phyloP scores from a whole-genome alignment of 768 basidiomycete genomes.

The Amanita rubescens region DNA sequence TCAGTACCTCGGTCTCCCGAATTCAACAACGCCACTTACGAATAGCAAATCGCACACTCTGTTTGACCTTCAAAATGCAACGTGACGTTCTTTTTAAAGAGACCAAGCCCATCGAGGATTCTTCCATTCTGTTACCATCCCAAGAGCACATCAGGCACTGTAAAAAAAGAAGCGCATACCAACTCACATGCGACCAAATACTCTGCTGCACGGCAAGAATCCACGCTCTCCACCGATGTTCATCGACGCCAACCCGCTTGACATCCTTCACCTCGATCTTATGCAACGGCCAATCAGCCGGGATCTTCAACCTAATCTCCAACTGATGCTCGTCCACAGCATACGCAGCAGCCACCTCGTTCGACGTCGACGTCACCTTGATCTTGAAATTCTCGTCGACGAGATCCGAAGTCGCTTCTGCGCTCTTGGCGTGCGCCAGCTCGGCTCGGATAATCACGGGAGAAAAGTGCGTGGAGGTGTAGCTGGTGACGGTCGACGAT shows the following conservation, averaged over 20 bases:
- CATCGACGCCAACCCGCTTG: slow-evolving; percentile 80
- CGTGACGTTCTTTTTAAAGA: slow-evolving; percentile 92
- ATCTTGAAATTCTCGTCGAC: slow-evolving; percentile 73
- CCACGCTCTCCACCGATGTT: slow-evolving; percentile 91
- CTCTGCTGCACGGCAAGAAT: slow-evolving; percentile 87
- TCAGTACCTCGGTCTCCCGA: not conserved
- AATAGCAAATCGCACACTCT: slow-evolving; percentile 95
- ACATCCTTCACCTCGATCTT: slow-evolving; percentile 83
- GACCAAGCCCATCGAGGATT: slow-evolving; percentile 76
- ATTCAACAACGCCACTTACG: slow-evolving; percentile 38
- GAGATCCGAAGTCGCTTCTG: slow-evolving; percentile 46
- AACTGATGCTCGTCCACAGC: slow-evolving; percentile 89
- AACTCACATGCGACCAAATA: slow-evolving; percentile 74
- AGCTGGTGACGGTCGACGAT: slow-evolving; percentile 63
- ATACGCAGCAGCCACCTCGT: slow-evolving; percentile 82
- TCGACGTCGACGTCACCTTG: slow-evolving; percentile 63
- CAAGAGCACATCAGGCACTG: not conserved
- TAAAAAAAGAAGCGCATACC: not conserved
- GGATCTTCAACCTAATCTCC: slow-evolving; percentile 82
- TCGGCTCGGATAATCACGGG: slow-evolving; percentile 82
- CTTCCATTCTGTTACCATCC: slow-evolving; percentile 62
- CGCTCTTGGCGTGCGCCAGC: slow-evolving; percentile 61
- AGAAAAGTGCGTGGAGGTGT: slow-evolving; percentile 82
- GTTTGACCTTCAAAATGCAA: slow-evolving; percentile 94
- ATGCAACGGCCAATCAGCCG: slow-evolving; percentile 85